phyloP scores from a whole-genome alignment of 2,329 filamentous ascomycete species.

The Epichloe elymi region DNA sequence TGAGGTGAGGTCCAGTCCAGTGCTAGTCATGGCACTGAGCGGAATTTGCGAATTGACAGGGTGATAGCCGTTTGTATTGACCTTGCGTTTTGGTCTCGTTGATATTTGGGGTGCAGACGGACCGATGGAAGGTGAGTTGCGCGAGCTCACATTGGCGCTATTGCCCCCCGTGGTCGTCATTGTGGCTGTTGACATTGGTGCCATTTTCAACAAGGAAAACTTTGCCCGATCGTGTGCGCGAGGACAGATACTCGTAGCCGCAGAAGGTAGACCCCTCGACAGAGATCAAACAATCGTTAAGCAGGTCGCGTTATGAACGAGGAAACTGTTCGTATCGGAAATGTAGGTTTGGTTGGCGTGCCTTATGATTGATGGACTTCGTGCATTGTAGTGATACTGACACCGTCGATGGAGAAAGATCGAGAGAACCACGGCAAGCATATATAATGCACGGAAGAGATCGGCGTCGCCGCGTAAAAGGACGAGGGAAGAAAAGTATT shows the following conservation, averaged over 20 bases:
- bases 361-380: constrained; percentile 8
- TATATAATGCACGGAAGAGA: background rate
- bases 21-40: constrained; percentile 42
- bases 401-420: constrained; percentile 1
- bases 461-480: background rate
- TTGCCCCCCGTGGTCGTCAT: constrained; percentile 22
- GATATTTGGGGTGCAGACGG: constrained; percentile 20
- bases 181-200: constrained; percentile 25
- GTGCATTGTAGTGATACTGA: constrained; percentile 11
- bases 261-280: background rate
- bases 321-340: background rate
- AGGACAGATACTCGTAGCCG: background rate
- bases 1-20: constrained; percentile 68
- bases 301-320: constrained; percentile 1
- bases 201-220: constrained; percentile 22
- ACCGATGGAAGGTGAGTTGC: constrained; percentile 36
- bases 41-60: constrained; percentile 36
- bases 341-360: constrained; percentile 2
- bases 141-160: constrained; percentile 36
- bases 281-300: background rate
- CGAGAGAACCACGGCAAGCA: background rate
- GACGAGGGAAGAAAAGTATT: background rate
- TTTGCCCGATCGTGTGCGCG: background rate
- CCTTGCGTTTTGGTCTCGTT: constrained; percentile 37
- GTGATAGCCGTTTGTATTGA: constrained; percentile 41